Conservation (phyloP, 2,329 filamentous ascomycete species). For the Aspergillus glaucus region DNA sequence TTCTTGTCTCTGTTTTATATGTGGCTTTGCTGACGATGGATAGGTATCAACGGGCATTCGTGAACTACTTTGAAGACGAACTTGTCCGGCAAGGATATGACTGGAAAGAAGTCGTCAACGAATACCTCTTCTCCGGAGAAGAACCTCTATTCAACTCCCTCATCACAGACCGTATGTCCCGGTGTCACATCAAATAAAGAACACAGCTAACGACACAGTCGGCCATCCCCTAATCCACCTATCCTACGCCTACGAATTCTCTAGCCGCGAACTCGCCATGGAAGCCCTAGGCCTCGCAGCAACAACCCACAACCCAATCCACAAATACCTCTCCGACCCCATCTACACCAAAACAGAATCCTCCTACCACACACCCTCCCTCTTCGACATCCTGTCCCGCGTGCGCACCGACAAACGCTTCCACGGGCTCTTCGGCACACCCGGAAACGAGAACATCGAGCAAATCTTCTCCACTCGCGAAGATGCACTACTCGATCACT, state of each 20-base stretch:
- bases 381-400: conserved; percentile 64
- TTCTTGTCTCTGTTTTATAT: conserved; percentile 3
- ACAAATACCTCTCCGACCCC: conserved; percentile 63
- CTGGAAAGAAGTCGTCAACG: conserved; percentile 69
- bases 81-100: conserved; percentile 71
- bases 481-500: conserved; percentile 71
- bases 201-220: conserved; percentile 47
- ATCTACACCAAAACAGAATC: conserved; percentile 60
- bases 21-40: neutral
- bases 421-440: conserved; percentile 56
- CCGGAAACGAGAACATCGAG: conserved; percentile 58
- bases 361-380: conserved; percentile 54
- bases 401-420: conserved; percentile 65
- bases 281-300: conserved; percentile 71
- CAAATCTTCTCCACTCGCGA: conserved; percentile 64
- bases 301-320: conserved; percentile 52
- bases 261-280: conserved; percentile 77
- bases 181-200: neutral
- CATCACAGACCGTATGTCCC: conserved; percentile 64
- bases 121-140: conserved; percentile 64
- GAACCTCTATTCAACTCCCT: conserved; percentile 75
- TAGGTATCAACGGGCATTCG: conserved; percentile 78
- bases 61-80: conserved; percentile 95
- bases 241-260: conserved; percentile 86
- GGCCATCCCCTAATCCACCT: conserved; percentile 91